A percentile compares a stretch with the other conserved stretches of the same genome.
Evolutionary conservation across 2,329 filamentous ascomycete species (phyloP).

Genomic region (Sarocladiaceae sp.): DNA sequence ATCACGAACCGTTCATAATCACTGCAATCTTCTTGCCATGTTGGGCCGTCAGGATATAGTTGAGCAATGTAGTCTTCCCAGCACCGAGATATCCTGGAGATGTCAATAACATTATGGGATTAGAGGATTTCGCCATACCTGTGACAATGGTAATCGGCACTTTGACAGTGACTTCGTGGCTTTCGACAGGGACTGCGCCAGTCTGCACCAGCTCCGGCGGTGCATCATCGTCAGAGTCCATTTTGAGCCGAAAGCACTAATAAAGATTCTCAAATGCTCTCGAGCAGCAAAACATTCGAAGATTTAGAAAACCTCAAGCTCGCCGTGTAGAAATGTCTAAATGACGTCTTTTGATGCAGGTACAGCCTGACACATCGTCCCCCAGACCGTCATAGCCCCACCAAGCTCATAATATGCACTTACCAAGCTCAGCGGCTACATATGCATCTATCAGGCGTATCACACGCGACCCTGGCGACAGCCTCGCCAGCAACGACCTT

Average conservation of each 20-base stretch:
- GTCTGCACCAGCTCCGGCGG: slow-evolving; percentile 61
- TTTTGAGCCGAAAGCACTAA: slow-evolving; percentile 28
- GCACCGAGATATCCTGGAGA: slow-evolving; percentile 81
- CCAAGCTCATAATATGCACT: slow-evolving; percentile 14
- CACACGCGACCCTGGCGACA: not conserved
- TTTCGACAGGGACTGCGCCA: slow-evolving; percentile 26
- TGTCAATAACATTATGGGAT: not conserved
- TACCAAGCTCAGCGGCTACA: slow-evolving; percentile 14
- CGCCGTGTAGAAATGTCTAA: not conserved
- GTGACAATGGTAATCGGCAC: slow-evolving; percentile 85
- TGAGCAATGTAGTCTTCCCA: slow-evolving; percentile 91
- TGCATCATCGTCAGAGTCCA: slow-evolving; percentile 63
- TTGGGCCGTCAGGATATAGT: slow-evolving; percentile 90
- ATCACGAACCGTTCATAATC: slow-evolving; percentile 73
- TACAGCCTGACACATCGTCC: not conserved
- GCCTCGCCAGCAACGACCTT: not conserved
- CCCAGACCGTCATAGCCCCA: not conserved
- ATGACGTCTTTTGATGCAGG: slow-evolving; percentile 7
- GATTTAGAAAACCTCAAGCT: not conserved
- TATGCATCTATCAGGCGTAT: slow-evolving; percentile 16
- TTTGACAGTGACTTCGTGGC: slow-evolving; percentile 54
- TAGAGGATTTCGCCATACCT: slow-evolving; percentile 38
- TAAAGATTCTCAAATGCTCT: not conserved
- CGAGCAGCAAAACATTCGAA: slow-evolving; percentile 7
- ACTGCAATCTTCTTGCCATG: slow-evolving; percentile 98